These are phyloP conservation scores for Biscogniauxia sp. DNA, from an alignment of 2,329 filamentous ascomycete species.

Conservation along the genomic window DNA sequence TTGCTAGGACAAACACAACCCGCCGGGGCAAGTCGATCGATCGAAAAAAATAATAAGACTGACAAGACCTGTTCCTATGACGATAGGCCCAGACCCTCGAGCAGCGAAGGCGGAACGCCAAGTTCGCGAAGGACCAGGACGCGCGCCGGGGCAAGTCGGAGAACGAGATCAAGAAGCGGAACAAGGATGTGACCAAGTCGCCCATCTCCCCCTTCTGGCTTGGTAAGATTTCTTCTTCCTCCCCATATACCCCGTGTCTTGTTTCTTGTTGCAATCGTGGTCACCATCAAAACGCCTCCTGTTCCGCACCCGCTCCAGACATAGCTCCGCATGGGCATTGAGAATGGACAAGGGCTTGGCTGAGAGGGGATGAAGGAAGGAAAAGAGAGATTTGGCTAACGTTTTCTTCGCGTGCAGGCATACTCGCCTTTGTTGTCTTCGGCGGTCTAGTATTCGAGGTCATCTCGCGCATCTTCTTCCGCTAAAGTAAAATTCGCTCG, in stretches of 20 bases:
- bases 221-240: constrained; percentile 35
- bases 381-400: constrained; percentile 5
- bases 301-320: neutral
- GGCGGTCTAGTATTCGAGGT: constrained; percentile 59
- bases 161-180: constrained; percentile 58
- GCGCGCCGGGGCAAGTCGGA: constrained; percentile 73
- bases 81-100: constrained; percentile 76
- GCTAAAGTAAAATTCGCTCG: constrained; percentile 12
- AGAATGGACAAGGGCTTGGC: neutral
- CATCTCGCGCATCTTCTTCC: constrained; percentile 52
- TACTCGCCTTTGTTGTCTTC: constrained; percentile 61
- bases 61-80: neutral
- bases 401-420: constrained; percentile 33
- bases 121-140: constrained; percentile 73
- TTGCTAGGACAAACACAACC: too few relatives aligned
- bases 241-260: neutral
- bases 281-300: neutral
- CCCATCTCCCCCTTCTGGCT: constrained; percentile 65
- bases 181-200: constrained; percentile 55
- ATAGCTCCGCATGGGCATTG: neutral
- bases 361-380: neutral
- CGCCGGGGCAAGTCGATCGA: neutral
- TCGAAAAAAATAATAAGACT: neutral
- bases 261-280: neutral
- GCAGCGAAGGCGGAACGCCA: constrained; percentile 77